A percentile compares a stretch with the other conserved stretches of the same genome.
phyloP scores from a whole-genome alignment of 2,329 filamentous ascomycete genomes.

The Penicillium psychrosexuale region DNA sequence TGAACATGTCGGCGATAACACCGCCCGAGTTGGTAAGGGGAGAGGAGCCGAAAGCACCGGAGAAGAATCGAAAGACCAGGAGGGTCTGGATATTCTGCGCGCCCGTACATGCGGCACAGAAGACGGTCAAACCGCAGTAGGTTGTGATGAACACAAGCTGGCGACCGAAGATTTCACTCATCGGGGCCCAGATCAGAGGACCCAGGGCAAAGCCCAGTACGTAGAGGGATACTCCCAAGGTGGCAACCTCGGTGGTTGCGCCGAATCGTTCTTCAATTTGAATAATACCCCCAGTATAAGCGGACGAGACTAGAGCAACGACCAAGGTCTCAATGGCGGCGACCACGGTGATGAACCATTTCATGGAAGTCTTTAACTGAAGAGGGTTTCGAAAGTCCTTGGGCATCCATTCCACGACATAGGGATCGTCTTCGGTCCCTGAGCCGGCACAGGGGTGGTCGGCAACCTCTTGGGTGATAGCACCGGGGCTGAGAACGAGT shows the following conservation, averaged over 20 bases:
- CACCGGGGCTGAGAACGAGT: conserved; percentile 32
- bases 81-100: conserved; percentile 58
- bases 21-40: conserved; percentile 62
- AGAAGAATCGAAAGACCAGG: conserved; percentile 66
- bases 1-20: conserved; percentile 62
- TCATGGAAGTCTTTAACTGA: conserved; percentile 32
- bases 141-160: conserved; percentile 35
- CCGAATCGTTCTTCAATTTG: conserved; percentile 38
- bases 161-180: conserved; percentile 40
- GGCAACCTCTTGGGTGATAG: conserved; percentile 35
- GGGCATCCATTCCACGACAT: conserved; percentile 44
- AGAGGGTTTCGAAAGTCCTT: conserved; percentile 45
- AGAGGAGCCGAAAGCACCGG: conserved; percentile 60
- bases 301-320: conserved; percentile 44
- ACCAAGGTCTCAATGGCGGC: conserved; percentile 42
- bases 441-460: conserved; percentile 36
- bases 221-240: conserved; percentile 46
- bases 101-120: conserved; percentile 60
- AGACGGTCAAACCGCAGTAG: conserved; percentile 51
- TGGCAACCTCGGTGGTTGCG: conserved; percentile 37
- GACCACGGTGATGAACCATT: conserved; percentile 42
- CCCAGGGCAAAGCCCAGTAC: conserved; percentile 48
- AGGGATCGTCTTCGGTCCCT: conserved; percentile 44
- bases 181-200: conserved; percentile 45
- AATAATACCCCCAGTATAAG: conserved; percentile 41